Conservation (phyloP, 768 basidiomycete genomes). For the Mycena floridula region DNA sequence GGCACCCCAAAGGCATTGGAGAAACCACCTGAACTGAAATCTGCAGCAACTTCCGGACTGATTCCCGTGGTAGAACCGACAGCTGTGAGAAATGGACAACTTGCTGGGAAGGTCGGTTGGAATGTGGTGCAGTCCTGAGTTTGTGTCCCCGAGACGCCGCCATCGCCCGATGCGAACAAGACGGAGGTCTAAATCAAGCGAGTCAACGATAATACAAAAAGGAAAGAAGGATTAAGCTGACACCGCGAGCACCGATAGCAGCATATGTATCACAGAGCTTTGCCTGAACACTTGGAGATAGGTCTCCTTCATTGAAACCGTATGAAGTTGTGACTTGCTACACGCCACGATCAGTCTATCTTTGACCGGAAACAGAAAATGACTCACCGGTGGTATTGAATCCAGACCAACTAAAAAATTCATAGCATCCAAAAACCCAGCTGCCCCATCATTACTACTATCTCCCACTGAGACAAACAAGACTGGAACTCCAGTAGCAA, state of each 20-base stretch:
- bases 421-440: conserved; percentile 12
- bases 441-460: conserved; percentile 10
- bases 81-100: conserved; percentile 28
- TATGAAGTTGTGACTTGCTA: conserved; percentile 41
- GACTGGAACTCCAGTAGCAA: conserved; percentile 19
- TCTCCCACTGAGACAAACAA: conserved; percentile 18
- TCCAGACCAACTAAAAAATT: neutral
- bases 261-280: conserved; percentile 9
- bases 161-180: conserved; percentile 30
- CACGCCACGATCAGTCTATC: neutral
- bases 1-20: conserved; percentile 21
- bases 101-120: conserved; percentile 26
- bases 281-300: neutral
- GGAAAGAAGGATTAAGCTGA: conserved; percentile 30
- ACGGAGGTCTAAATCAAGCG: neutral
- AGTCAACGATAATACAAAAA: neutral
- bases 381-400: neutral
- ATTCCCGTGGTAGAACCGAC: conserved; percentile 32
- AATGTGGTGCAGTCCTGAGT: conserved; percentile 24
- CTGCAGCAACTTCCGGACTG: conserved; percentile 11
- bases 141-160: conserved; percentile 28
- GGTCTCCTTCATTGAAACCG: conserved; percentile 31
- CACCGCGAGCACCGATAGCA: conserved; percentile 38
- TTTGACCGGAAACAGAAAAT: neutral
- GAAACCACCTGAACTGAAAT: conserved; percentile 12